phyloP scores from a whole-genome alignment of 805 yeast genomes.

The Ogataea thermomethanolica region DNA sequence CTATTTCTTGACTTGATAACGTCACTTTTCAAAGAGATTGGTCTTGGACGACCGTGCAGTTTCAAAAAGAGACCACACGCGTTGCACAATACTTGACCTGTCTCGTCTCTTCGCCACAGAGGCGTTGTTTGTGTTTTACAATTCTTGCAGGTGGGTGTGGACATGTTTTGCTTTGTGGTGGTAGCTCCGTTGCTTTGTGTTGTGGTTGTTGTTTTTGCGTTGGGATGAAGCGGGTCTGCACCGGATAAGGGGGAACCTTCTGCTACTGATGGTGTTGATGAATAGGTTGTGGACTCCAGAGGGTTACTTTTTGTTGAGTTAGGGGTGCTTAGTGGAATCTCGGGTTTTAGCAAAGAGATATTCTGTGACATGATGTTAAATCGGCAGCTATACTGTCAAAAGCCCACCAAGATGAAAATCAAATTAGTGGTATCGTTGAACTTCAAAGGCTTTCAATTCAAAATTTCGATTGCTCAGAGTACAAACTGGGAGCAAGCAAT shows the following conservation, averaged over 20 bases:
- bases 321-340: slow-evolving; percentile 10
- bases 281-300: slow-evolving; percentile 2
- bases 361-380: slow-evolving; percentile 10
- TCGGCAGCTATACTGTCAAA: slow-evolving; percentile 1
- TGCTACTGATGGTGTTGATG: slow-evolving; percentile 12
- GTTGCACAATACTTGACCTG: slow-evolving; percentile 86
- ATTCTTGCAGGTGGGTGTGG: slow-evolving; percentile 77
- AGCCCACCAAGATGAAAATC: slow-evolving; percentile 4
- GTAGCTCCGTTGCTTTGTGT: slow-evolving; percentile 60
- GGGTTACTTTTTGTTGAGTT: slow-evolving; percentile 3
- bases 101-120: slow-evolving; percentile 90
- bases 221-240: slow-evolving; percentile 45
- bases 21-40: slow-evolving; percentile 86
- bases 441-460: not conserved
- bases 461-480: not conserved
- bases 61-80: slow-evolving; percentile 91
- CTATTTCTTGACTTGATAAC: slow-evolving; percentile 89
- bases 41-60: slow-evolving; percentile 89
- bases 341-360: slow-evolving; percentile 11
- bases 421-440: not conserved
- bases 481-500: not conserved
- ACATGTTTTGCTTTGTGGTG: slow-evolving; percentile 59
- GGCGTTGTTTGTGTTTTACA: slow-evolving; percentile 94
- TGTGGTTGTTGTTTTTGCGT: slow-evolving; percentile 55
- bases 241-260: slow-evolving; percentile 10